Evolutionary conservation across 805 yeast species (phyloP), one percentile per base, ranked within the genome.

Genomic region (Saccharomycopsis oosterbeekiorum): DNA sequence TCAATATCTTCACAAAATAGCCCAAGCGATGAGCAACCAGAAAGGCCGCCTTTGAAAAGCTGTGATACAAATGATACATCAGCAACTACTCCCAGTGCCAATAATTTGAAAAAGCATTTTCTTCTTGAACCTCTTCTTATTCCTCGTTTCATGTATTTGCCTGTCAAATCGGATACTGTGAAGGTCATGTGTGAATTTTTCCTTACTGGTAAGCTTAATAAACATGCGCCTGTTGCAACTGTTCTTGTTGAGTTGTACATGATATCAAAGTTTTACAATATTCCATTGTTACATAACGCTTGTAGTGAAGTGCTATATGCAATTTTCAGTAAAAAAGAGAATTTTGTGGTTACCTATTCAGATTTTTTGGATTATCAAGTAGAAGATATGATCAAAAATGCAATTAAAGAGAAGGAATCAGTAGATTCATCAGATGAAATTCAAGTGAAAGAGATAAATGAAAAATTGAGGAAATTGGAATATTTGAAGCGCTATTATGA

Each of bases 181-280:
- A 78, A 78, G 60, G 90, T 90, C 1, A 80, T 87, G 65, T 75
- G 85, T 34, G 94, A 88, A 68, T 88, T 83, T 69, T 75, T 88
- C 60, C 86, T 85, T 67, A 88, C 92, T 4, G 96, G 94, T 1
- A 91, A 87, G 70, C 81, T 88, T 24, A 89, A 89, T 29, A 82
- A 85, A 59, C 84, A 81, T 66, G 84, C 88, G 0, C 80, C 87
- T 0, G 75, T 86, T 47, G 90, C 86, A 65, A 77, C 84, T 56
- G 74, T 87, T 65, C 70, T 84, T 40, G 76, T 85, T 67, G 63
- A 60, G 36, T 54, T 63, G 6, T 63, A 56, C 58, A 19, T 43
- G 39, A 5, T 59, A 4, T 78, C 92, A 1, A 84, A 85, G 66
- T 77, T 82, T 63, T 86, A 84, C 68, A 85, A 85, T 63, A 77